Conservation (phyloP, 441 rosid species). For the Bruguiera hainesii region DNA sequence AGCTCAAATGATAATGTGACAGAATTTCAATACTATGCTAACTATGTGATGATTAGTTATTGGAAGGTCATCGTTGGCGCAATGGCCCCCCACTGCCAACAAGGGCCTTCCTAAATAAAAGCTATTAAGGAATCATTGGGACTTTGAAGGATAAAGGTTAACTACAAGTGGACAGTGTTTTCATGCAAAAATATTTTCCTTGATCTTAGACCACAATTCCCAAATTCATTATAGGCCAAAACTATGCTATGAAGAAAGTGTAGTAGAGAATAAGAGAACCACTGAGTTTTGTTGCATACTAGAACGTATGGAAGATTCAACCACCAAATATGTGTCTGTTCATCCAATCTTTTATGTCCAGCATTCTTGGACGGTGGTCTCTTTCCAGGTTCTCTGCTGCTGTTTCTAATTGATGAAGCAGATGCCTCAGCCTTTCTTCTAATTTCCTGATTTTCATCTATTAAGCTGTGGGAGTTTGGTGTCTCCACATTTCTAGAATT, state of each 20-base stretch:
- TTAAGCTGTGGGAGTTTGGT: conserved; percentile 14
- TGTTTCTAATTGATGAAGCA: conserved; percentile 28
- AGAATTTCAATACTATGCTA: too few relatives aligned
- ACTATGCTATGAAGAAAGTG: background rate
- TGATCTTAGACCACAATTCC: too few relatives aligned
- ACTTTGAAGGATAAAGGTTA: too few relatives aligned
- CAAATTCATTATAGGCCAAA: background rate
- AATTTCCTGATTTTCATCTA: conserved; percentile 27
- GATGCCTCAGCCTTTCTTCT: conserved; percentile 8
- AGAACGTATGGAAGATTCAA: conserved; percentile 68
- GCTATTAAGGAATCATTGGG: too few relatives aligned
- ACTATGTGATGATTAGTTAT: too few relatives aligned
- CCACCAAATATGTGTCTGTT: conserved; percentile 57
- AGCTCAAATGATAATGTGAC: too few relatives aligned
- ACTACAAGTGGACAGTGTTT: too few relatives aligned
- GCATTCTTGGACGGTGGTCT: conserved; percentile 18
- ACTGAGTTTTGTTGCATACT: conserved; percentile 36
- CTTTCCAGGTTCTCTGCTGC: conserved; percentile 23
- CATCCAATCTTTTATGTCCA: conserved; percentile 31
- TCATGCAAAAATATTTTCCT: too few relatives aligned
- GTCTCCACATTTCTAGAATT: conserved; percentile 21
- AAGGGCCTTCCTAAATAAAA: too few relatives aligned
- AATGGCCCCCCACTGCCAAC: too few relatives aligned
- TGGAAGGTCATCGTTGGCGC: too few relatives aligned
- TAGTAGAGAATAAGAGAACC: background rate